Percentiles rank a stretch among this genome's conserved stretches.
Conservation (phyloP, 768 basidiomycete genomes). For the Trametes elegans region DNA sequence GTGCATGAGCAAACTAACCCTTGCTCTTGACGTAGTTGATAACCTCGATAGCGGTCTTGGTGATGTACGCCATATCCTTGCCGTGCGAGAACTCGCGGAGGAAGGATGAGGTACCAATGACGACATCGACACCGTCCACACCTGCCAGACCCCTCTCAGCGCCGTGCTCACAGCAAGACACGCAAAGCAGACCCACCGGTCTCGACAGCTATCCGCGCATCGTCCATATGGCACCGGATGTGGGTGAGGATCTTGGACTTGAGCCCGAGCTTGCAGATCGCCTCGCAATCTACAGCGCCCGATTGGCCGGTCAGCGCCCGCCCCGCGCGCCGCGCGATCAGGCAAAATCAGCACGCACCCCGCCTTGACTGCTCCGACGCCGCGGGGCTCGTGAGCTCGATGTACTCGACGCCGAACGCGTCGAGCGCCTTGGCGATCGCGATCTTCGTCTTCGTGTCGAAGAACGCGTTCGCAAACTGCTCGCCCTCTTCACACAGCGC, state of each 20-base stretch:
- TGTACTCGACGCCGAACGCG: constrained; percentile 99
- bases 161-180: background rate
- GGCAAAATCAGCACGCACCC: constrained; percentile 18
- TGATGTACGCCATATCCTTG: constrained; percentile 99
- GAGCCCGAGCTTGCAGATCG: constrained; percentile 97
- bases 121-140: constrained; percentile 98
- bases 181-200: constrained; percentile 57
- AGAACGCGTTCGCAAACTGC: constrained; percentile 99
- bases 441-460: constrained; percentile 99
- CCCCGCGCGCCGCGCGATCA: background rate
- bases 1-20: constrained; percentile 38
- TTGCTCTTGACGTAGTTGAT: constrained; percentile 99
- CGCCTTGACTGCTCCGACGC: constrained; percentile 91
- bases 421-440: constrained; percentile 97
- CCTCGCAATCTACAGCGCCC: constrained; percentile 74
- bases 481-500: constrained; percentile 71
- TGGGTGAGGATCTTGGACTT: constrained; percentile 97
- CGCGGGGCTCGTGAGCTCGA: constrained; percentile 97
- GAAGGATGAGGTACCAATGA: constrained; percentile 99
- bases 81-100: constrained; percentile 99
- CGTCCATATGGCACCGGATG: constrained; percentile 99
- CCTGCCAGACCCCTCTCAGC: constrained; percentile 42
- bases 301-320: background rate
- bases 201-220: constrained; percentile 96
- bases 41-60: constrained; percentile 97